phyloP scores from a whole-genome alignment of 257 asterid species.

The Capsicum pubescens region DNA sequence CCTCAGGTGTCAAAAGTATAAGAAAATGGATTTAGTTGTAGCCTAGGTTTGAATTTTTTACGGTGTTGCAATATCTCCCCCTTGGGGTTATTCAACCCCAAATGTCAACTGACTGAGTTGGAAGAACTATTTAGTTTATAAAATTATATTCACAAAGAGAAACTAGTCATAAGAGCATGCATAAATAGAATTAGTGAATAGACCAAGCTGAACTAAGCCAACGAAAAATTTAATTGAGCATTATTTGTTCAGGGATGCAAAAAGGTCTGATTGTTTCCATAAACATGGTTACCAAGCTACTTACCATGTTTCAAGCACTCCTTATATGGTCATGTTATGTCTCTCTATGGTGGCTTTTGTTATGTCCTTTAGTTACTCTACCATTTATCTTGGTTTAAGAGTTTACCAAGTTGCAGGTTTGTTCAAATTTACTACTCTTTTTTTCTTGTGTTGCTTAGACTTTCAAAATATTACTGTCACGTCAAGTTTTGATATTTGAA shows the following conservation, averaged over 20 bases:
- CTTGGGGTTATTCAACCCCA: too few relatives aligned
- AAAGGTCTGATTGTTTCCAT: constrained; percentile 67
- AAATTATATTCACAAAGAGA: too few relatives aligned
- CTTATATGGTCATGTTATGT: constrained; percentile 75
- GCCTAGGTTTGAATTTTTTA: too few relatives aligned
- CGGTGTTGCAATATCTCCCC: too few relatives aligned
- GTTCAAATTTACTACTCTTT: not conserved
- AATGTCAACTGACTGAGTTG: too few relatives aligned
- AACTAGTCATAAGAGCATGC: too few relatives aligned
- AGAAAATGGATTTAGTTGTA: too few relatives aligned
- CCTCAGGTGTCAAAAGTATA: not conserved
- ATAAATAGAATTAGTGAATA: too few relatives aligned
- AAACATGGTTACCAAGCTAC: constrained; percentile 54
- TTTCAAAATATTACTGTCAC: not conserved
- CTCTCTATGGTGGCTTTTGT: constrained; percentile 77
- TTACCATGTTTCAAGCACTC: constrained; percentile 63
- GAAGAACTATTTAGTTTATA: too few relatives aligned
- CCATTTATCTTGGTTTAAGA: constrained; percentile 71
- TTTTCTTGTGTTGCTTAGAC: not conserved
- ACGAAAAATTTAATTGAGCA: too few relatives aligned
- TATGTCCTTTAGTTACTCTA: constrained; percentile 80
- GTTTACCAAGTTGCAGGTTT: constrained; percentile 62
- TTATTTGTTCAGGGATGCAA: constrained; percentile 76
- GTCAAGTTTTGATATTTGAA: not conserved
- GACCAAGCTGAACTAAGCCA: too few relatives aligned